These are phyloP conservation scores for Wickerhamomyces bisporus DNA, from an alignment of 805 yeast genomes.

Conservation along the genomic window DNA sequence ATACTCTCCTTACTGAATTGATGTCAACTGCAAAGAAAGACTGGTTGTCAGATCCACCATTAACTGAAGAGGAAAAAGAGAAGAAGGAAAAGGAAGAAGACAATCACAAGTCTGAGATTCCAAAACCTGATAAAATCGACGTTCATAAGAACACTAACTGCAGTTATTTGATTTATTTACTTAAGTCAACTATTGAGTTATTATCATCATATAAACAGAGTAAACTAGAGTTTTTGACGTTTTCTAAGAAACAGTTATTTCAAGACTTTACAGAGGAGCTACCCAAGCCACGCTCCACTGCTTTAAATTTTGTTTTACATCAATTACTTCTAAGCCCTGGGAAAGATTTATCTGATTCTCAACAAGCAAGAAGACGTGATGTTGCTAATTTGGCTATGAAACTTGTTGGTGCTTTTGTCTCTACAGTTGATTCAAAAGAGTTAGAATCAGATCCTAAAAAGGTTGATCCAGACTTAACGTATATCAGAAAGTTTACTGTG, in stretches of 20 bases:
- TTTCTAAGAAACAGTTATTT: constrained; percentile 49
- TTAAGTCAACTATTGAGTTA: constrained; percentile 65
- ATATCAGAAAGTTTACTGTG: constrained; percentile 66
- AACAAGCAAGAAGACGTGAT: constrained; percentile 45
- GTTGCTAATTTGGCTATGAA: constrained; percentile 59
- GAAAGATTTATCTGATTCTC: constrained; percentile 22
- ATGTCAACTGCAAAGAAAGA: constrained; percentile 43
- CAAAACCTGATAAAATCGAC: constrained; percentile 24
- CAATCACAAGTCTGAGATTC: constrained; percentile 22
- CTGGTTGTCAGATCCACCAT: constrained; percentile 34
- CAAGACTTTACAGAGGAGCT: constrained; percentile 23
- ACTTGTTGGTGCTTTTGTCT: constrained; percentile 56
- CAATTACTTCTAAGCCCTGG: constrained; percentile 44
- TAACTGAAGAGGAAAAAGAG: constrained; percentile 15
- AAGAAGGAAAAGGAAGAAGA: constrained; percentile 27
- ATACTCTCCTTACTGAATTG: constrained; percentile 57
- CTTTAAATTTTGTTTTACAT: constrained; percentile 71
- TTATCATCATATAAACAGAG: constrained; percentile 74
- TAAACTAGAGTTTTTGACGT: constrained; percentile 77
- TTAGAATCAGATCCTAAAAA: constrained; percentile 38
- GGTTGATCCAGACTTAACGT: constrained; percentile 64
- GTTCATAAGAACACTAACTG: constrained; percentile 50
- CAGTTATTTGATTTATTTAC: constrained; percentile 60
- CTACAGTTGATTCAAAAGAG: constrained; percentile 39
- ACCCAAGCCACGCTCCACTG: constrained; percentile 68